Evolutionary conservation across 2,329 filamentous ascomycete genomes (phyloP), one percentile per base, ranked within the genome.

Genomic region (Aschersonia sp.): DNA sequence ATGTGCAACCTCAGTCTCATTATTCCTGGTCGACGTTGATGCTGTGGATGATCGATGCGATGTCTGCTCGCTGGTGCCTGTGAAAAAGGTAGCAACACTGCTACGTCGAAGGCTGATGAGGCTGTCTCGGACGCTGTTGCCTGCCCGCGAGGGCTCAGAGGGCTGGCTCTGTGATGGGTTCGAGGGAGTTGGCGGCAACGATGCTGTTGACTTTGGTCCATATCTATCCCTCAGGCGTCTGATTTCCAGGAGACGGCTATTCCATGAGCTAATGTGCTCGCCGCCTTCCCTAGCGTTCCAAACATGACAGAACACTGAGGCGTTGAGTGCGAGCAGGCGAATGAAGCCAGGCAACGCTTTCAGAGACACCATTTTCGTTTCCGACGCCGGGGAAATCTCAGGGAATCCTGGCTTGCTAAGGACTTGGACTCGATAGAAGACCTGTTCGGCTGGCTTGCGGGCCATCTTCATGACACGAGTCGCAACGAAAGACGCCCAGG

Each of bases 221-320:
- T 83, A 74, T 50, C 75, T 78, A 50, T 94, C 86, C 31, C 88
- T 79, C 45, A 98, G 73, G 43, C 80, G 77, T 60, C 84, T 83
- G 60, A 98, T 94, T 61, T 90, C 85, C 45, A 85, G 79, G 10
- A 97, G 75, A 45, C 92, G 81, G 56, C 83, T 86, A 50, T 87
- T 81, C 92, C 92, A 97, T 7, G 87, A 86, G 9, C 87, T 92
- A 32, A 92, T 75, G 58, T 94, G 82, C 61, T 94, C 88, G 49
- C 84, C 84, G 5, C 82, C 83, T 53, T 84, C 78, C 44, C 81
- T 75, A 57, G 79, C 81, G 44, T 79, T 78, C 87, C 90, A 96
- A n/a, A 96, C 89, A 43, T 84, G 76, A 2, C 85, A 87, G 63
- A 97, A 96, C 7, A 97, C 87, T 11, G 87, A 94, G 0, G 92